Evolutionary conservation across 768 basidiomycete species (phyloP), one percentile per base, ranked within the genome.

Genomic region (Thelephora ganbajun): DNA sequence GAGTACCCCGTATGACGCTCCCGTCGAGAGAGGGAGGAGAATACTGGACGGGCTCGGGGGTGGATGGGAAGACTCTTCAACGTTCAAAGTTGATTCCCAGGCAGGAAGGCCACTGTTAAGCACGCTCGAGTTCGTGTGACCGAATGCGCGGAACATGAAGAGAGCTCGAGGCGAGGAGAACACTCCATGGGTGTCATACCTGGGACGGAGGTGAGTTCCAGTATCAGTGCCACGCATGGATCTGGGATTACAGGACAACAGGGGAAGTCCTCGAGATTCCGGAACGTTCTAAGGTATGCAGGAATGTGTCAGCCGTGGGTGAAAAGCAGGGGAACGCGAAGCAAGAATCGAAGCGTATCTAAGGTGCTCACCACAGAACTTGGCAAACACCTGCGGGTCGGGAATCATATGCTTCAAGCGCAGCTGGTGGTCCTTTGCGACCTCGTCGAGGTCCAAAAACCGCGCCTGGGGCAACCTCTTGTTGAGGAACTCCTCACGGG

Each of bases 381-480:
- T 69, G 20, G 82, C 80, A 62, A 98, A 98, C 33, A 68, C 65
- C 39, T 74, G 69, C 33, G 65, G 68, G 33, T 69, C 64, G 14
- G 96, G 96, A 73, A 98, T 80, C 92, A 98, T 98, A 65, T 98
- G 94, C 57, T 84, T 84, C 19, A 98, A 69, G 11, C 84, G 85
- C 3, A 93, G 71, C 47, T 80, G 73, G 59, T 88, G 82, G 7
- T 74, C 64, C 50, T 76, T 79, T 1, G 84, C 76, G 23, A 88
- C 83, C 45, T 77, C 69, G 62, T 96, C 92, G 20, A 93, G 67
- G 59, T 91, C 83, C 53, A 91, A 71, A 57, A 79, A 86, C 46
- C 72, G 74, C 0, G 90, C 79, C 11, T 73, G 70, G 4, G 83
- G 84, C 30, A 94, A 74, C 33, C 81, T 73, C 52, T 75, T 79